These are phyloP conservation scores for Penicillium sp. DNA, from an alignment of 2,329 filamentous ascomycete genomes.

Conservation along the genomic window DNA sequence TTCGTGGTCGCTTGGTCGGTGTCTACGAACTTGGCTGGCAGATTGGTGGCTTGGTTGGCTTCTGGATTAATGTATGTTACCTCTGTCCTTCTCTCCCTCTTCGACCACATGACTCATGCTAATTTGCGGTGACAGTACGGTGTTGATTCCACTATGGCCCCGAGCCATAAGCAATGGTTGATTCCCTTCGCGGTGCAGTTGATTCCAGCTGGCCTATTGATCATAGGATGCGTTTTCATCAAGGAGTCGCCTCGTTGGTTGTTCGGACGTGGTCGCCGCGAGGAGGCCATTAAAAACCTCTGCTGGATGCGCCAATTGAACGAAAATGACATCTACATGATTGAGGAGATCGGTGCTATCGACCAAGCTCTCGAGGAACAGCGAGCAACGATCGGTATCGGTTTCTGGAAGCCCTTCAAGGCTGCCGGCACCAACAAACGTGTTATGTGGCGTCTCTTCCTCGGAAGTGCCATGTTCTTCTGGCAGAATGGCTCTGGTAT, in stretches of 20 bases:
- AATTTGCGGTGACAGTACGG: slow-evolving; percentile 46
- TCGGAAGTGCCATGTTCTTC: slow-evolving; percentile 71
- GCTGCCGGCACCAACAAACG: slow-evolving; percentile 54
- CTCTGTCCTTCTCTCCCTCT: neutral
- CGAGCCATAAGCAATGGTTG: slow-evolving; percentile 31
- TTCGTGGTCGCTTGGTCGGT: slow-evolving; percentile 55
- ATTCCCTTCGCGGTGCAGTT: slow-evolving; percentile 36
- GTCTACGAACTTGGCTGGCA: slow-evolving; percentile 55
- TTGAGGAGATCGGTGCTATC: slow-evolving; percentile 69
- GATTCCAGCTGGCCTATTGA: slow-evolving; percentile 35
- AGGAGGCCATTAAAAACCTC: slow-evolving; percentile 59
- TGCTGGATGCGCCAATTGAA: slow-evolving; percentile 44
- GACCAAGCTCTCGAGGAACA: slow-evolving; percentile 68
- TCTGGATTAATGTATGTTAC: slow-evolving; percentile 43
- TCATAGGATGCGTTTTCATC: slow-evolving; percentile 59
- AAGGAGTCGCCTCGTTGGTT: slow-evolving; percentile 66
- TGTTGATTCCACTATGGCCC: slow-evolving; percentile 37
- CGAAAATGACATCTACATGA: slow-evolving; percentile 57
- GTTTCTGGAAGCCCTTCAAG: slow-evolving; percentile 72
- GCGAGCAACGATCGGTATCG: slow-evolving; percentile 60
- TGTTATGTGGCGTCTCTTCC: slow-evolving; percentile 68
- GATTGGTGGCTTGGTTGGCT: slow-evolving; percentile 45
- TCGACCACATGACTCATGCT: neutral
- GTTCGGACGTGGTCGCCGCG: slow-evolving; percentile 64
- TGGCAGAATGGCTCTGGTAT: slow-evolving; percentile 77